Base-by-base conservation (phyloP, 2,329 filamentous ascomycete genomes). In the Aspergillus intermedius region DNA sequence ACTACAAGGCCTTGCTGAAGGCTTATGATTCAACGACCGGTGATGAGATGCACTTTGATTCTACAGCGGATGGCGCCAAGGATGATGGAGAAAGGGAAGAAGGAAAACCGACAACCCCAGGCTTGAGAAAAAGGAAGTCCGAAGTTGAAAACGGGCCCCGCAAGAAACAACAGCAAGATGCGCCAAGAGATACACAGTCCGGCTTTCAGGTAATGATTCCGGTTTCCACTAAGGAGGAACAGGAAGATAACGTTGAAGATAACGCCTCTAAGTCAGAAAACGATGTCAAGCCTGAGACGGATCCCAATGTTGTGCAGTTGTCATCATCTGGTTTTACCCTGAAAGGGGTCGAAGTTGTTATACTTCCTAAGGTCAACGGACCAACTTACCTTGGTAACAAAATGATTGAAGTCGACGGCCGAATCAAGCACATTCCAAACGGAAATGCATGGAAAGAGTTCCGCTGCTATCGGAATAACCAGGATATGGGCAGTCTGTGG, bases 401-500 rank as follows among this genome's bases (percentile, higher is more conserved):
- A 30, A 72, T 74, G 8, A 44, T 72, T 15, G 59, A 67, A 51
- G 57, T 69, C 10, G 71, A 74, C 49, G 71, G 71, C 13, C 69
- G 71, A 22, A 54, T 65, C 17, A 57, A 47, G 4, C 50, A 63
- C 4, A 52, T 60, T 4, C 61, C 63, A 4, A 61, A 61, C 37
- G 60, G 62, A 1, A 74, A 73, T 60, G 59, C 70, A 7, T 74
- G 72, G 72, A 74, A 73, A 48, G 62, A 67, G 32, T 59, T 74
- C 19, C 70, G 72, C 7, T 71, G 67, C 45, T 68, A 65, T 41
- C 62, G 72, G 42, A 62, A 72, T 32, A 73, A 74, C 35, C 72
- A 74, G 56, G 72, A 74, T 40, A 72, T 74, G 58, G 72, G 72
- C 3, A 71, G 62, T 46, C 60, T 74, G 19, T 74, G 67, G 60